phyloP scores from a whole-genome alignment of 495 filamentous ascomycete genomes.

The Staphylotrichum tortipilum region DNA sequence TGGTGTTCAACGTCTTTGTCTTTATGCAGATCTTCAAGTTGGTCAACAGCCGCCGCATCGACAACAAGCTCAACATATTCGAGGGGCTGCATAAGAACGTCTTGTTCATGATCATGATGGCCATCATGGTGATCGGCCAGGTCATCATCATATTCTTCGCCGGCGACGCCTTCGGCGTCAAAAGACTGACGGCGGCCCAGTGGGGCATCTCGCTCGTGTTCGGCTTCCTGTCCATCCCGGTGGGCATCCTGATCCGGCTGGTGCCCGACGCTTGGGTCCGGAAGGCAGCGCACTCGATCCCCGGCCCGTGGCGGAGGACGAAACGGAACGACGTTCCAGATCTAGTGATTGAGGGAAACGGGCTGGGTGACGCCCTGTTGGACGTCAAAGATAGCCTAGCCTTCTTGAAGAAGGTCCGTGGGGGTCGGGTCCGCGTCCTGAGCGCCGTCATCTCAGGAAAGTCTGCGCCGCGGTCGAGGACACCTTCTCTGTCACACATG shows the following conservation, averaged over 20 bases:
- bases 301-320: neutral
- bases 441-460: neutral
- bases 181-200: slow-evolving; percentile 43
- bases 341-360: neutral
- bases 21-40: slow-evolving; percentile 86
- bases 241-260: slow-evolving; percentile 11
- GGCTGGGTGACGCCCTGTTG: neutral
- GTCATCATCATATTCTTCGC: slow-evolving; percentile 69
- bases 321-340: neutral
- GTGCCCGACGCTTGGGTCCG: slow-evolving; percentile 5
- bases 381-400: neutral
- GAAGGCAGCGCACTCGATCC: neutral
- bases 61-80: slow-evolving; percentile 83
- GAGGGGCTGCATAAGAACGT: slow-evolving; percentile 67
- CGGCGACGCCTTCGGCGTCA: slow-evolving; percentile 58
- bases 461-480: no score
- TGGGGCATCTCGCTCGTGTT: slow-evolving; percentile 43
- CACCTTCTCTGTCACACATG: no score
- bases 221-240: slow-evolving; percentile 10
- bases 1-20: slow-evolving; percentile 84
- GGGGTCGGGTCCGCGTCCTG: neutral
- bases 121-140: slow-evolving; percentile 75
- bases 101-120: slow-evolving; percentile 72
- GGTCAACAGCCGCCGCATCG: slow-evolving; percentile 50
- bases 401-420: slow-evolving; percentile 4